Evolutionary conservation across 2,329 filamentous ascomycete species (phyloP), one percentile per base, ranked within the genome.

Genomic region (Lasiodiplodia hormozganensis): DNA sequence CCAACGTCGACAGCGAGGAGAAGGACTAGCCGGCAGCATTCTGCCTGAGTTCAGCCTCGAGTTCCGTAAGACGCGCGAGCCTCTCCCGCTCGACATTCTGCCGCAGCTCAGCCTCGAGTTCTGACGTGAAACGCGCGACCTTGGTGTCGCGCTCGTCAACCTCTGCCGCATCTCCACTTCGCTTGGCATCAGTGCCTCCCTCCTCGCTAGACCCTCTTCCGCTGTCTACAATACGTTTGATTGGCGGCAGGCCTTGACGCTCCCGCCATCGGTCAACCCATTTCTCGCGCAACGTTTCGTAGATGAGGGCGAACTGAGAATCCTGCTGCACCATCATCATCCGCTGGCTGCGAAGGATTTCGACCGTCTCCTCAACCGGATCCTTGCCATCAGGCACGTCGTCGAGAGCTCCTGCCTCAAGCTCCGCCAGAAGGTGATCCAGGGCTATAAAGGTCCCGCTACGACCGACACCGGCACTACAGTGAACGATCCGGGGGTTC

Each of bases 321-420:
- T 95, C 92, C 56, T 92, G 90, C 81, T 98, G 96, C 5, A 99
- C 96, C 96, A 99, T 99, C 81, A 90, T 92, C 83, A 93, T 92
- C 21, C 96, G 88, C 83, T 99, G 96, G 78, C 95, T 88, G 54
- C 96, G 88, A 67, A 99, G 85, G 70, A 83, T 81, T 74, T 97
- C 91, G 66, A 99, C 94, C 0, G 92, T 91, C 21, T 91, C 86
- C 72, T 89, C 92, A 51, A 99, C 86, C 2, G 91, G 87, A 74
- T 97, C 94, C 31, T 80, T 75, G 57, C 84, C 81, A 12, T 84
- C 80, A 11, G 82, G 80, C 31, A 67, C 47, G 12, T 53, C 70
- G 69, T 85, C 85, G 62, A 97, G 81, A 25, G 89, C 85, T 62
- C 94, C 95, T 6, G 89, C 86, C 31, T 92, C 89, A 11, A 98